Conservation (phyloP, 139 green algal genomes). For the Tetradesmus obliquus region DNA sequence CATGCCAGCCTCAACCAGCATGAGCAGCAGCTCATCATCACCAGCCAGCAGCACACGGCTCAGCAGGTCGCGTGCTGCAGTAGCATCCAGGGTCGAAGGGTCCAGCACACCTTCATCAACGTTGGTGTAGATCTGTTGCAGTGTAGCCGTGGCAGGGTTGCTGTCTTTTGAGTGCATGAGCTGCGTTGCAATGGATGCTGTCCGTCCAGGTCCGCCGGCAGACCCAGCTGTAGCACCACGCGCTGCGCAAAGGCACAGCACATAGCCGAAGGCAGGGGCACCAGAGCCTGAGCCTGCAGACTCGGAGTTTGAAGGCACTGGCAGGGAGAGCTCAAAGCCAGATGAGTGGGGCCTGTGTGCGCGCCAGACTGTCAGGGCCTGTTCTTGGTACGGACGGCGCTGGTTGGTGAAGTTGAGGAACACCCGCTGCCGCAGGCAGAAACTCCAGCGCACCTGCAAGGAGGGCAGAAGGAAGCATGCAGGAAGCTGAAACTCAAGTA, state of each 20-base stretch:
- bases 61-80: neutral
- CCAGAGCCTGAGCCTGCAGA: neutral
- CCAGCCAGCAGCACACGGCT: neutral
- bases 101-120: conserved; percentile 8
- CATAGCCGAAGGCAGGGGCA: neutral
- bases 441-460: conserved; percentile 9
- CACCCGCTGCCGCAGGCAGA: neutral
- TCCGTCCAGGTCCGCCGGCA: neutral
- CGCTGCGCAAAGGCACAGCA: neutral
- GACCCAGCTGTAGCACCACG: neutral
- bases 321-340: neutral
- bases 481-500: neutral
- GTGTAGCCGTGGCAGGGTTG: neutral
- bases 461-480: neutral
- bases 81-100: neutral
- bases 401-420: conserved; percentile 23
- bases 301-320: neutral
- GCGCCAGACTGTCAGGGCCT: neutral
- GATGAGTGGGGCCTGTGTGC: neutral
- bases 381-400: conserved; percentile 3
- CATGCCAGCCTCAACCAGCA: conserved; percentile 22
- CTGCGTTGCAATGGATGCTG: neutral
- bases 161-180: neutral
- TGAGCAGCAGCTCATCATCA: conserved; percentile 30
- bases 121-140: conserved; percentile 7